Evolutionary conservation across 345 rosid species (phyloP), one percentile per base, ranked within the genome.

Genomic region (Populus deltoides): DNA sequence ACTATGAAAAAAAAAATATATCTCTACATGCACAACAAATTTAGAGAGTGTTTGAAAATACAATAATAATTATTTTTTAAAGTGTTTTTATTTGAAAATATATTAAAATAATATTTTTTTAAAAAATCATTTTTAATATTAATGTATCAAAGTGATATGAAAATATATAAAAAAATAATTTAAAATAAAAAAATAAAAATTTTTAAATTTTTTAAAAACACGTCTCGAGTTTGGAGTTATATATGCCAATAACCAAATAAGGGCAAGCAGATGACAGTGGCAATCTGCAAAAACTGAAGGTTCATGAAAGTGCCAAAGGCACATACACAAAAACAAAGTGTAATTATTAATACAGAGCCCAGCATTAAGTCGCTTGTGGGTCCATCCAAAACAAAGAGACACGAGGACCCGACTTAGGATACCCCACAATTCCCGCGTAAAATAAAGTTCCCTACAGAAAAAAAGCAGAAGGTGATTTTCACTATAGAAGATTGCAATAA

Each of bases 371-470:
- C 39, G 27, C 49, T 11, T 43, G 29, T 51, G 47, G 72, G 49
- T 65, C 72, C 72, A 49, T 55, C 33, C 9, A 36, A 45, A 6
- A 49, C 78, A 15, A 29, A 66, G 68, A 12, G 45, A 49, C 11
- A 7, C 1, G 6, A n/a, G 75, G 6, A n/a, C 80, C 69, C 61
- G 6, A 20, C 69, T 16, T 45, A 0, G 16, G 9, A 61, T 43
- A 65, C 72, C 81, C 70, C 86, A 70, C 81, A 9, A 10, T 72
- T 79, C 72, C 83, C 82, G 86, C 85, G 69, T 77, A 13, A 71
- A 79, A 53, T 55, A 75, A 72, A 72, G 78, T 17, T 10, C 20
- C 53, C 55, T 25, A 5, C 51, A 47, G 1, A 3, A 39, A 6
- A 15, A 13, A 45, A 2, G 0, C 0, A 31, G 36, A 4, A 4